phyloP scores from a whole-genome alignment of 1,284 basidiomycete genomes.

The Neolentinus lepideus region DNA sequence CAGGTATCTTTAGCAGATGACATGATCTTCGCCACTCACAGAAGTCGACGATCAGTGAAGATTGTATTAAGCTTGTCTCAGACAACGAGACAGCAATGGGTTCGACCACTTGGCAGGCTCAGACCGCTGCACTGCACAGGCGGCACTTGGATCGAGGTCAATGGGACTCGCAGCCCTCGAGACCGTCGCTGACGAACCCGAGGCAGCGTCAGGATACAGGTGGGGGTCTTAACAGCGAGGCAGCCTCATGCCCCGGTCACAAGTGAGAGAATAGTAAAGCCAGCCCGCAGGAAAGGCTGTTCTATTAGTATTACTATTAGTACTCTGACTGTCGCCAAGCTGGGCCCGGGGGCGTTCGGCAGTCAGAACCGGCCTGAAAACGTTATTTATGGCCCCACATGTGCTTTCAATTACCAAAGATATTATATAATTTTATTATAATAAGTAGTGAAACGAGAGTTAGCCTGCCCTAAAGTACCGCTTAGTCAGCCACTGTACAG shows the following conservation, averaged over 20 bases:
- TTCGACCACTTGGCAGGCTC: not conserved
- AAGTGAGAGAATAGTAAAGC: not conserved
- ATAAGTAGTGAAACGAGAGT: too few relatives aligned
- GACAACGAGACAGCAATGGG: not conserved
- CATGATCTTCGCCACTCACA: not conserved
- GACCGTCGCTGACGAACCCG: slow-evolving; percentile 2
- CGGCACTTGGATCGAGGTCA: not conserved
- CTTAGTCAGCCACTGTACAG: too few relatives aligned
- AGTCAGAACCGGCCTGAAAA: too few relatives aligned
- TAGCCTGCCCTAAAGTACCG: too few relatives aligned
- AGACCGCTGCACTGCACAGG: not conserved
- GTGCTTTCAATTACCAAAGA: too few relatives aligned
- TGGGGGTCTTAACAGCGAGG: not conserved
- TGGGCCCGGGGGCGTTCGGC: not conserved
- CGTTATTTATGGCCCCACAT: too few relatives aligned
- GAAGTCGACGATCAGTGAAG: not conserved
- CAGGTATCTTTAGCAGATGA: not conserved
- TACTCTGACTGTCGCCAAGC: not conserved
- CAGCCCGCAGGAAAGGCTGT: not conserved
- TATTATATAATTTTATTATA: too few relatives aligned
- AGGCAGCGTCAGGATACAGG: not conserved
- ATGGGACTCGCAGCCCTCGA: not conserved
- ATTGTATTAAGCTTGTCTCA: not conserved
- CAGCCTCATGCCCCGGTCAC: not conserved
- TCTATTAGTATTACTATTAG: not conserved